Percentiles rank a stretch among this genome's conserved stretches.
These are phyloP conservation scores for Leishmania tarentolae DNA, from an alignment of 208 protist genomes.

Conservation along the genomic window DNA sequence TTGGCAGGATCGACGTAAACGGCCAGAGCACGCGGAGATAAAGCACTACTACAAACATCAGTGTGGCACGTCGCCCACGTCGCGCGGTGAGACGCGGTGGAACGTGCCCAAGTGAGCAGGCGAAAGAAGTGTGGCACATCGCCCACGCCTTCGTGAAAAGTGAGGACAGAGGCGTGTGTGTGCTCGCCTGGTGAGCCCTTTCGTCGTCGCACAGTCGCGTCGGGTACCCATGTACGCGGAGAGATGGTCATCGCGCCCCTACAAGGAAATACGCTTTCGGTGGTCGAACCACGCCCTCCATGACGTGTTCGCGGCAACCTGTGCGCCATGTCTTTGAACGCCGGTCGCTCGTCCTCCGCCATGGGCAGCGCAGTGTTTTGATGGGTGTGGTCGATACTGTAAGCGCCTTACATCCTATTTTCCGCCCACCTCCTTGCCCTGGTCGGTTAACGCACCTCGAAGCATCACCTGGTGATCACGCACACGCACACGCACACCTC, in stretches of 20 bases:
- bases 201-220: background rate
- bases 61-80: slow-evolving; percentile 12
- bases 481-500: background rate
- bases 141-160: background rate
- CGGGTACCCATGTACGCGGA: background rate
- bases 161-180: too few relatives aligned
- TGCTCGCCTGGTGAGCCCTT: background rate
- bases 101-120: slow-evolving; percentile 25
- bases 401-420: background rate
- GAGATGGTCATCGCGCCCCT: background rate
- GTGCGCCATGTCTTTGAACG: background rate
- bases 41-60: slow-evolving; percentile 49
- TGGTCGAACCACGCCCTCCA: background rate
- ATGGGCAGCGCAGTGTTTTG: background rate
- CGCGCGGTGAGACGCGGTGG: slow-evolving; percentile 10
- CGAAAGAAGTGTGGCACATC: background rate
- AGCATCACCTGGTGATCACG: background rate
- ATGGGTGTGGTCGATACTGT: background rate
- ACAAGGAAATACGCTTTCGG: background rate
- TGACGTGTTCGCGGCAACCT: background rate
- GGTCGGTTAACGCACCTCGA: background rate
- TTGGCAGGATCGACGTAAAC: slow-evolving; percentile 62
- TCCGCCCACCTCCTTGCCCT: background rate
- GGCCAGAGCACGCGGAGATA: slow-evolving; percentile 71
- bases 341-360: background rate